Evolutionary conservation across 139 green algal species (phyloP), one percentile per base, ranked within the genome.

Genomic region (Volvox reticuliferus): DNA sequence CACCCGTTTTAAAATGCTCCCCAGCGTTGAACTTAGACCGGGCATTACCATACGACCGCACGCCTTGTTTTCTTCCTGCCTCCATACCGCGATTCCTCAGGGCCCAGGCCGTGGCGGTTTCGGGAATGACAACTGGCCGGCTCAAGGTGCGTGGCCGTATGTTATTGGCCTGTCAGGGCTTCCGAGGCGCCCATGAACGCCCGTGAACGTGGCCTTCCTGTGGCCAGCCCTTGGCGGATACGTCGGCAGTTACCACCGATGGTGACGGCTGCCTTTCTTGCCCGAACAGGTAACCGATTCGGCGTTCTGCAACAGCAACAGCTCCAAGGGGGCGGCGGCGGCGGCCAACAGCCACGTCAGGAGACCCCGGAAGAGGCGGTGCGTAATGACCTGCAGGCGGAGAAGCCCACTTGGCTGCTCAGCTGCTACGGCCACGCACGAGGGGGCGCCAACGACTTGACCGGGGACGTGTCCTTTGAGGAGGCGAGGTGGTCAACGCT

Each of bases 401-500:
- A 96, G 88, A 89, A 89, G 55, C 95, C 95, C 1, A 26, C 36
- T 6, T 96, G 94, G 94, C 44, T 88, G 79, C 88, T 96, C 73
- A 94, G 89, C 44, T 95, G 91, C 82, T 96, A 96, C 80, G 93
- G 78, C 6, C 89, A 96, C 77, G 79, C 91, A 67, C 92, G 95
- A 14, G 93, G 93, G 33, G 80, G 44, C 0, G 20, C 65, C 36
- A 96, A 96, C 82, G 94, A 96, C 79, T 35, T 96, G n/a, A 35
- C 44, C 12, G 92, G 92, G 16, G 95, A 96, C 65, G 90, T 96
- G 33, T 93, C 87, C 63, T 88, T 94, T 1, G 95, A 96, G 84
- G 95, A 96, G 87, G 90, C 93, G 28, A 65, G 82, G 16, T 92
- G 82, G 87, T 75, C 87, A 36, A 82, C 92, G 55, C 28, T 88